These are phyloP conservation scores for Pichia paraexigua DNA, from an alignment of 805 yeast species.

Conservation along the genomic window DNA sequence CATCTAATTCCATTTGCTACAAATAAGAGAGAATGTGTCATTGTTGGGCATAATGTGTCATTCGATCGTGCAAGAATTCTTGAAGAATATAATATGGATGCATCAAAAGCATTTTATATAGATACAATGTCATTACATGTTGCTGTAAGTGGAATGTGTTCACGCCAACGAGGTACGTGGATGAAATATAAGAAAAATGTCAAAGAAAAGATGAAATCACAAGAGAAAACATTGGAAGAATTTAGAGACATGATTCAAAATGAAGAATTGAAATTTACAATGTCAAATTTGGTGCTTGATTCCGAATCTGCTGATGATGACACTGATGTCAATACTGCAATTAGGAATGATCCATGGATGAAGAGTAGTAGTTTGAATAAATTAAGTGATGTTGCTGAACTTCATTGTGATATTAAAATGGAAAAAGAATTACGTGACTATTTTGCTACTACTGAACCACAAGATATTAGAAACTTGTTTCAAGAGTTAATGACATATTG, in stretches of 20 bases:
- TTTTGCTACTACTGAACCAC: constrained; percentile 49
- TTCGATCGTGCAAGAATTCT: constrained; percentile 81
- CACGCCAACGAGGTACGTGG: constrained; percentile 82
- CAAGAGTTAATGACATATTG: constrained; percentile 67
- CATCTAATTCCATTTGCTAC: constrained; percentile 64
- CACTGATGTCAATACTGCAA: constrained; percentile 8
- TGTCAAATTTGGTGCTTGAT: constrained; percentile 25
- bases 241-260: constrained; percentile 18
- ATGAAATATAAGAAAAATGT: constrained; percentile 44
- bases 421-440: constrained; percentile 61
- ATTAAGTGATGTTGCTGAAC: constrained; percentile 65
- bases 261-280: constrained; percentile 21
- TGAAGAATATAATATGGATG: constrained; percentile 71
- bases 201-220: constrained; percentile 13
- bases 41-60: constrained; percentile 86
- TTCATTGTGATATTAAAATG: constrained; percentile 64
- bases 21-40: constrained; percentile 38
- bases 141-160: constrained; percentile 86
- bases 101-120: constrained; percentile 66
- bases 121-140: constrained; percentile 94
- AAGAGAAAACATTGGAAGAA: constrained; percentile 14
- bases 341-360: constrained; percentile 81
- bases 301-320: constrained; percentile 24
- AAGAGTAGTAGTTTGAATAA: constrained; percentile 69
- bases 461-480: constrained; percentile 48